Evolutionary conservation across 2,329 filamentous ascomycete species (phyloP).

Genomic region (Epichloe gansuensis): DNA sequence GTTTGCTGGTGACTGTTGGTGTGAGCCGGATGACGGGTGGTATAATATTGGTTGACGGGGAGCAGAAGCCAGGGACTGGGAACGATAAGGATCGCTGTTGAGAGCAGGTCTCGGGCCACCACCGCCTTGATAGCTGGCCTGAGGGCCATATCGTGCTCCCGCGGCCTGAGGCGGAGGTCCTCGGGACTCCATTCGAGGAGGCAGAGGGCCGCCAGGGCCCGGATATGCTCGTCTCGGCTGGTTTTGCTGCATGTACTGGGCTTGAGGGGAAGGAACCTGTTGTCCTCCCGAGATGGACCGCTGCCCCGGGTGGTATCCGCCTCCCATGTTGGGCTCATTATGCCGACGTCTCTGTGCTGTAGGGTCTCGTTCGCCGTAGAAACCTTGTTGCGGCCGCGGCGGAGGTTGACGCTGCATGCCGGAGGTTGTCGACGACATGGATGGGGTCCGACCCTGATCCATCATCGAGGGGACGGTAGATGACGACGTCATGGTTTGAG

Average conservation of each 20-base stretch:
- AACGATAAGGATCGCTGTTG: constrained; percentile 76
- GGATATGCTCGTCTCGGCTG: constrained; percentile 32
- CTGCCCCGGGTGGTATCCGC: constrained; percentile 41
- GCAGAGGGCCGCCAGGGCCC: constrained; percentile 36
- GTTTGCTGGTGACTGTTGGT: constrained; percentile 54
- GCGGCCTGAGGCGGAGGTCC: constrained; percentile 31
- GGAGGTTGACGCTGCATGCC: constrained; percentile 52
- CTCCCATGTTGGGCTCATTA: constrained; percentile 27
- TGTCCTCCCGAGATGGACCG: constrained; percentile 39
- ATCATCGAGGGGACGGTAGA: constrained; percentile 40
- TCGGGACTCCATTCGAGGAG: constrained; percentile 52
- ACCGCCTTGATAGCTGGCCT: constrained; percentile 50
- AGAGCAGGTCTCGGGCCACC: constrained; percentile 54
- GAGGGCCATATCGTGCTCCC: constrained; percentile 30
- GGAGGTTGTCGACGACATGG: constrained; percentile 48
- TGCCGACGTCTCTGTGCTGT: constrained; percentile 16
- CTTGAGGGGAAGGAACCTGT: constrained; percentile 25
- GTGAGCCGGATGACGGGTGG: constrained; percentile 47
- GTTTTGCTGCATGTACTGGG: constrained; percentile 34
- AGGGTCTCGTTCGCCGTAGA: constrained; percentile 22
- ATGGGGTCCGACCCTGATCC: constrained; percentile 59
- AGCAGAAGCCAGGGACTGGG: constrained; percentile 77
- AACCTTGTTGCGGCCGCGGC: constrained; percentile 35
- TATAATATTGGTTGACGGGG: constrained; percentile 65
- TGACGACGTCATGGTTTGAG: constrained; percentile 88